Evolutionary conservation across 208 protist genomes (phyloP).

Genomic region (Leishmania braziliensis): DNA sequence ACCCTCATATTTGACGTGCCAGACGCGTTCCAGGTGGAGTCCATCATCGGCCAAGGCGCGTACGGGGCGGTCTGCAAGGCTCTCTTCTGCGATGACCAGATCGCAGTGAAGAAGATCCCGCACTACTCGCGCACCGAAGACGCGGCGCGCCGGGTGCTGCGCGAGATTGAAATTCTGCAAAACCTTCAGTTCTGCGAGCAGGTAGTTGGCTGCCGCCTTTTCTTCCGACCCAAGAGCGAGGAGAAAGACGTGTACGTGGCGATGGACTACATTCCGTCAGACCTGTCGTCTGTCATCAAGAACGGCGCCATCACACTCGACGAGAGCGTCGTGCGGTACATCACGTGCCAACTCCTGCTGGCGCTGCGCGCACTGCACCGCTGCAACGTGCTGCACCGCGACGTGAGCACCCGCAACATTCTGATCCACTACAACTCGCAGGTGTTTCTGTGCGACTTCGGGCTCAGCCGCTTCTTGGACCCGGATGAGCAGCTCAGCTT

Average conservation of each 20-base stretch:
- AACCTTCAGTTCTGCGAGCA: conserved; percentile 90
- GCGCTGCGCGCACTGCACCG: conserved; percentile 89
- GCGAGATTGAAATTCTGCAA: conserved; percentile 88
- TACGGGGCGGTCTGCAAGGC: conserved; percentile 95
- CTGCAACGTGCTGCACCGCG: conserved; percentile 84
- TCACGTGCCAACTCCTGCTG: conserved; percentile 87
- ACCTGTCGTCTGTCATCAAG: conserved; percentile 85
- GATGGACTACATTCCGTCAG: conserved; percentile 90
- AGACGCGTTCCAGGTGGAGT: conserved; percentile 84
- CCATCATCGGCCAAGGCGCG: conserved; percentile 92
- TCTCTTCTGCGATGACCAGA: conserved; percentile 65
- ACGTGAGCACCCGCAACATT: conserved; percentile 91
- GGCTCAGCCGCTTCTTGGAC: conserved; percentile 91
- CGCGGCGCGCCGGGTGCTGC: conserved; percentile 80
- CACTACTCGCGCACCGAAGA: conserved; percentile 87
- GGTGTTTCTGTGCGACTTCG: conserved; percentile 92
- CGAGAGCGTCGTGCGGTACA: conserved; percentile 85
- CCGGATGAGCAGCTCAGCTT: conserved; percentile 92
- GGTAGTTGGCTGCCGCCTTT: conserved; percentile 81
- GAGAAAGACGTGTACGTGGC: conserved; percentile 94
- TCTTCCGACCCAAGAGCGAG: conserved; percentile 83
- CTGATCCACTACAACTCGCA: conserved; percentile 88
- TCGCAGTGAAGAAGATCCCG: conserved; percentile 92
- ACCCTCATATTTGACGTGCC: conserved; percentile 89
- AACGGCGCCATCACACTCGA: conserved; percentile 73